These are phyloP conservation scores for Podospora pseudopauciseta DNA, from an alignment of 495 filamentous ascomycete species.

Conservation along the genomic window DNA sequence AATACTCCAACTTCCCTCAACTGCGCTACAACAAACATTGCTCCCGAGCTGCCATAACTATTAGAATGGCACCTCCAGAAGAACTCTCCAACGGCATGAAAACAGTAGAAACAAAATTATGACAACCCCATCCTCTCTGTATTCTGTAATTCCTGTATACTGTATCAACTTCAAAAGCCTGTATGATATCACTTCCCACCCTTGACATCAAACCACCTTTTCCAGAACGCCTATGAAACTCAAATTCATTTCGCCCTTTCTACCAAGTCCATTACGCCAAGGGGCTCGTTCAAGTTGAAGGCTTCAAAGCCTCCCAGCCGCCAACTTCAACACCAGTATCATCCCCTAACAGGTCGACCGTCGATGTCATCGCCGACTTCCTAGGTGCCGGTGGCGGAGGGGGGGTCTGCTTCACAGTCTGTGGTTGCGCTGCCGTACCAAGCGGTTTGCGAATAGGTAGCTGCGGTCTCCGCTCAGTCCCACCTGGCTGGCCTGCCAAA, in stretches of 20 bases:
- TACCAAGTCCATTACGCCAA: not conserved
- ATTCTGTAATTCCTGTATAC: not conserved
- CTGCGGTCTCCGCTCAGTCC: constrained; percentile 11
- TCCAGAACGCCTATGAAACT: not conserved
- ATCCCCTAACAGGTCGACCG: constrained; percentile 39
- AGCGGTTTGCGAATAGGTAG: constrained; percentile 21
- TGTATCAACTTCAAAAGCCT: not conserved
- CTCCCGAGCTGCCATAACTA: not conserved
- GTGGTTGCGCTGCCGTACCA: constrained; percentile 3
- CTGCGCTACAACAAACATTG: not conserved
- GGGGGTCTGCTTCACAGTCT: constrained; percentile 21
- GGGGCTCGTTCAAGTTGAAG: constrained; percentile 17
- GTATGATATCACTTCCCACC: not conserved
- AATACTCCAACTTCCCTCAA: not conserved
- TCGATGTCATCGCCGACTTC: constrained; percentile 20
- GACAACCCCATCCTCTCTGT: not conserved
- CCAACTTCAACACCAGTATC: constrained; percentile 39
- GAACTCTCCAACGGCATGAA: not conserved
- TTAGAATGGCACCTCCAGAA: not conserved
- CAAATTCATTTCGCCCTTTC: not conserved
- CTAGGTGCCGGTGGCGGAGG: constrained; percentile 26
- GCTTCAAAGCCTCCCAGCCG: constrained; percentile 49
- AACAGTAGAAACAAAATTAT: not conserved
- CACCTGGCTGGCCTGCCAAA: constrained; percentile 6
- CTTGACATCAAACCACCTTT: not conserved